These are phyloP conservation scores for Silene conica DNA, from an alignment of 148 eudicot genomes.

Conservation along the genomic window DNA sequence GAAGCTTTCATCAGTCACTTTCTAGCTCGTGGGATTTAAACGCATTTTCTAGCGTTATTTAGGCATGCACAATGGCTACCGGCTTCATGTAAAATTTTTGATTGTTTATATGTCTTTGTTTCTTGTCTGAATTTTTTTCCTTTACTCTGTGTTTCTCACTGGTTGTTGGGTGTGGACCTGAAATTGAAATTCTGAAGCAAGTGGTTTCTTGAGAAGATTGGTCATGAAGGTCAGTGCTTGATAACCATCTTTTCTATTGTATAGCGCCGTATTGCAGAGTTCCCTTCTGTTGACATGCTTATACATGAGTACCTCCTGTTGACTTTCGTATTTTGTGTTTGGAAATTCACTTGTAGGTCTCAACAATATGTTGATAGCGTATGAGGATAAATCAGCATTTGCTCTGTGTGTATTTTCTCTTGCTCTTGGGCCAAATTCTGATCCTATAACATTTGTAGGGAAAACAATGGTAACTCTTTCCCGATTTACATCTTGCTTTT, in stretches of 20 bases:
- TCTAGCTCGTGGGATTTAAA: not conserved
- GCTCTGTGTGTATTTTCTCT: constrained; percentile 87
- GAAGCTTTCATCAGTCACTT: not conserved
- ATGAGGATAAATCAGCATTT: constrained; percentile 93
- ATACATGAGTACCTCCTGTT: not conserved
- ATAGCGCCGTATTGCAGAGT: not conserved
- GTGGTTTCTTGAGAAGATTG: constrained; percentile 93
- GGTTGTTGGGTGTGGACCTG: constrained; percentile 10
- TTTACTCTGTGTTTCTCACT: constrained; percentile 7
- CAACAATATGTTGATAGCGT: constrained; percentile 76
- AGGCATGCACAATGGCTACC: not conserved
- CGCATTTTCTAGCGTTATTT: not conserved
- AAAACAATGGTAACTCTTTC: constrained; percentile 59
- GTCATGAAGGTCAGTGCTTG: constrained; percentile 64
- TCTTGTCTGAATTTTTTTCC: constrained; percentile 18
- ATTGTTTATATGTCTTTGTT: not conserved
- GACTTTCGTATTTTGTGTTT: not conserved
- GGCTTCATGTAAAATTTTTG: not conserved
- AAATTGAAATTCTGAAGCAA: constrained; percentile 53
- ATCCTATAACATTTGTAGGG: constrained; percentile 80
- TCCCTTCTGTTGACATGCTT: not conserved
- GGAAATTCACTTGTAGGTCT: constrained; percentile 47
- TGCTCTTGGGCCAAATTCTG: constrained; percentile 71
- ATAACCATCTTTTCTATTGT: not conserved
- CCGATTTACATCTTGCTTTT: not conserved